Percentiles rank a stretch among this genome's conserved stretches.
These are phyloP conservation scores for Rachicladosporium sp. DNA, from an alignment of 2,329 filamentous ascomycete genomes.

Conservation along the genomic window DNA sequence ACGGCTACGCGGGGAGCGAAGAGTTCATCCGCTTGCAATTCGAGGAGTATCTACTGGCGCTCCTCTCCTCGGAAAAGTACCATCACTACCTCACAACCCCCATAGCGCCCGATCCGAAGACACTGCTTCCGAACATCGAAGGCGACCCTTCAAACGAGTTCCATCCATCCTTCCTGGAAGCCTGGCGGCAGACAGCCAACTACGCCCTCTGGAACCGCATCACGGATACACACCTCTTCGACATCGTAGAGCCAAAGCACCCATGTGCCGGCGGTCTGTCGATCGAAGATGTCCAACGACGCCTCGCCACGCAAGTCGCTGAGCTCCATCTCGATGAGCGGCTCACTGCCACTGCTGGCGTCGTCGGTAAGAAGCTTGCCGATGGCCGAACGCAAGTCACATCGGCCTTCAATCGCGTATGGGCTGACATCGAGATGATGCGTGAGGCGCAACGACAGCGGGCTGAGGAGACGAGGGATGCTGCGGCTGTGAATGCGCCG, in stretches of 20 bases:
- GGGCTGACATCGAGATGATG: constrained; percentile 76
- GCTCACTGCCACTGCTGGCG: constrained; percentile 70
- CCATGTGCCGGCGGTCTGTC: constrained; percentile 85
- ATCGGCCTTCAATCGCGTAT: constrained; percentile 74
- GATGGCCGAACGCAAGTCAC: constrained; percentile 81
- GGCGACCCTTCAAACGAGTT: constrained; percentile 81
- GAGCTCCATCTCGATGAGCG: constrained; percentile 89
- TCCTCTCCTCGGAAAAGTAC: constrained; percentile 83
- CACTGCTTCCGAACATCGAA: constrained; percentile 51
- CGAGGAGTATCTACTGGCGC: constrained; percentile 84
- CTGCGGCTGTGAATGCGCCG: constrained; percentile 14
- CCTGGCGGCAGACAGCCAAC: constrained; percentile 80
- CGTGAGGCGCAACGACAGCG: constrained; percentile 59
- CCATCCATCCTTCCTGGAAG: constrained; percentile 69
- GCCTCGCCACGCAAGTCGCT: constrained; percentile 81
- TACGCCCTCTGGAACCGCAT: constrained; percentile 71
- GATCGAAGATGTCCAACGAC: constrained; percentile 86
- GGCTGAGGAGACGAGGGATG: constrained; percentile 42
- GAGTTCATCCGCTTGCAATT: constrained; percentile 96
- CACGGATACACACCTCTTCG: constrained; percentile 75
- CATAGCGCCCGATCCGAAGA: constrained; percentile 36
- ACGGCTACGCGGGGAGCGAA: constrained; percentile 90
- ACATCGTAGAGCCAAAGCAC: constrained; percentile 84
- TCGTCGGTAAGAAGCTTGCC: constrained; percentile 76
- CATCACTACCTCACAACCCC: constrained; percentile 41